Evolutionary conservation across 1,284 basidiomycete genomes (phyloP).

Genomic region (Coriolopsis trogii): DNA sequence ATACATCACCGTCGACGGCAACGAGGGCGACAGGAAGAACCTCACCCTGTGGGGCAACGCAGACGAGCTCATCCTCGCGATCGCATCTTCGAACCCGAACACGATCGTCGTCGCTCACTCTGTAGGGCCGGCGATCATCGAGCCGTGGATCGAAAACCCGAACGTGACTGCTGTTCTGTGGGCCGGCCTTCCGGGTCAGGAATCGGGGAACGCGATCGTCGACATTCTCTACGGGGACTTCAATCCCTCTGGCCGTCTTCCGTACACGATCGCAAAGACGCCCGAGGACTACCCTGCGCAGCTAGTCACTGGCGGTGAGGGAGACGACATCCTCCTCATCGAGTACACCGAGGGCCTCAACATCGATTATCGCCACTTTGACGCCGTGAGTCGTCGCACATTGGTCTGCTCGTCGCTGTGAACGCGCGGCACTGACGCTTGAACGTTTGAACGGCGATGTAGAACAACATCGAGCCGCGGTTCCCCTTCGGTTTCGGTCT

Average conservation of each 20-base stretch:
- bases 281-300: conserved; percentile 67
- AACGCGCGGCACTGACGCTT: background rate
- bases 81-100: conserved; percentile 70
- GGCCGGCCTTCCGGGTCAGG: conserved; percentile 75
- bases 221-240: conserved; percentile 73
- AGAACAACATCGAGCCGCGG: conserved; percentile 56
- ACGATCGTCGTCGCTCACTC: conserved; percentile 84
- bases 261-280: conserved; percentile 81
- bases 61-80: conserved; percentile 61
- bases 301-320: conserved; percentile 46
- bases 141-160: conserved; percentile 78
- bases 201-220: conserved; percentile 75
- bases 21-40: conserved; percentile 80
- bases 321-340: conserved; percentile 56
- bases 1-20: conserved; percentile 78
- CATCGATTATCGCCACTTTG: conserved; percentile 76
- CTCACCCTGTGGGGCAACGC: conserved; percentile 82
- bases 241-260: conserved; percentile 78
- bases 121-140: conserved; percentile 74
- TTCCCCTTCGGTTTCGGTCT: conserved; percentile 86
- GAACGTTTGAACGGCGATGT: background rate
- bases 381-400: conserved; percentile 50
- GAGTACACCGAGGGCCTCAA: background rate
- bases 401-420: background rate
- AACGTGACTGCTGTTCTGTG: conserved; percentile 74